Percentiles rank a stretch among this genome's conserved stretches.
phyloP scores from a whole-genome alignment of 2,329 filamentous ascomycete species.

The Monilinia laxa region DNA sequence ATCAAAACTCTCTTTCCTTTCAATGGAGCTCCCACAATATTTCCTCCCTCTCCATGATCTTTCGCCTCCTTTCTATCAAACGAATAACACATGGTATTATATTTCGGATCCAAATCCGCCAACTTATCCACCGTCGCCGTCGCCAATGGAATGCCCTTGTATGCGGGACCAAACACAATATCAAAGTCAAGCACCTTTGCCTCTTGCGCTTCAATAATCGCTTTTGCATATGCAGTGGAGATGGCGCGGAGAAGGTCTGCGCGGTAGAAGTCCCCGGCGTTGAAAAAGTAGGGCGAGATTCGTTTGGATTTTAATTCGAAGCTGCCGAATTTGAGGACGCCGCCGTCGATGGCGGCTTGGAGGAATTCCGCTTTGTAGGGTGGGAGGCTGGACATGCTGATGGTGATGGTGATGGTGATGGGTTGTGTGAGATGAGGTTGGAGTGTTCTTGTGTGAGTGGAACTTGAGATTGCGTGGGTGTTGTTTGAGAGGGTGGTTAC shows the following conservation, averaged over 20 bases:
- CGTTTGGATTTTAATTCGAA: slow-evolving; percentile 93
- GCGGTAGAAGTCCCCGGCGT: slow-evolving; percentile 86
- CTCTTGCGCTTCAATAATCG: slow-evolving; percentile 51
- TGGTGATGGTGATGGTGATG: neutral
- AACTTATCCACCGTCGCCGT: slow-evolving; percentile 75
- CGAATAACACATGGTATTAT: slow-evolving; percentile 72
- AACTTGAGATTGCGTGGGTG: neutral
- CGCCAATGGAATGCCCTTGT: slow-evolving; percentile 95
- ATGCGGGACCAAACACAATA: slow-evolving; percentile 88
- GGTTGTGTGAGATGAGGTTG: neutral
- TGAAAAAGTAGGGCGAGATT: slow-evolving; percentile 95
- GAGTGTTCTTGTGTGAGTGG: neutral
- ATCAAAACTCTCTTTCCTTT: slow-evolving; percentile 85
- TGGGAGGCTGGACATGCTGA: slow-evolving; percentile 44
- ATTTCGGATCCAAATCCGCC: slow-evolving; percentile 65
- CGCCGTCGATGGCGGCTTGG: slow-evolving; percentile 63
- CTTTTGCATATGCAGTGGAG: slow-evolving; percentile 74
- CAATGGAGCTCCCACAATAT: slow-evolving; percentile 83
- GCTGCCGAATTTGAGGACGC: slow-evolving; percentile 76
- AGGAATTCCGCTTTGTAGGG: slow-evolving; percentile 74
- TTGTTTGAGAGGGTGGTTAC: neutral
- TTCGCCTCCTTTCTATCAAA: slow-evolving; percentile 98
- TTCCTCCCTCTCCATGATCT: slow-evolving; percentile 91
- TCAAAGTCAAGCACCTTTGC: slow-evolving; percentile 61
- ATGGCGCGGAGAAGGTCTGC: slow-evolving; percentile 76